Evolutionary conservation across 306 rosid species (phyloP), one percentile per base, ranked within the genome.

Genomic region (Amphicarpaea edgeworthii): DNA sequence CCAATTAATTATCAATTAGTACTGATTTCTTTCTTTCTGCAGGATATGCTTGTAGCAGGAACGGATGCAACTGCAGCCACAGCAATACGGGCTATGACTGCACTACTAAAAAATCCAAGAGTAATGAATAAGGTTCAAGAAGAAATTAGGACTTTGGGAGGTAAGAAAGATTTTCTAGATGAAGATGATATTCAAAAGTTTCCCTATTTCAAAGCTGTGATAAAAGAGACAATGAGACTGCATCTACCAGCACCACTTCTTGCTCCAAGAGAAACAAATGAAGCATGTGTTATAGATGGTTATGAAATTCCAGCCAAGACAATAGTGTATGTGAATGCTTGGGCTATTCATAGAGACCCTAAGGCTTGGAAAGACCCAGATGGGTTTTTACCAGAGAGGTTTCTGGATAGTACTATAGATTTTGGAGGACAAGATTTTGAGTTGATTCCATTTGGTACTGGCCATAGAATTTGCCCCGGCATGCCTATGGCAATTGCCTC

Each of bases 171-270:
- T 5, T 70, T 61, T 3, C 0, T 70, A 32, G 55, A 73, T 8
- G 86, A 78, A 73, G 16, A 68, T 17, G 78, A 83, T 6, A 12
- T 79, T 8, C 42, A 51, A 34, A 67, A 83, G 4, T 60, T 61
- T n/a, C n/a, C 50, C 0, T 83, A 83, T 60, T 50, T 83, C 0
- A 78, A 79, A n/a, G 78, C 70, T 1, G 15, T 77, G 15, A 43
- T 68, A 15, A 77, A 77, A 54, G 79, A 73, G 45, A 34, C 54
- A 28, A 3, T 78, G 5, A 78, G 82, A 70, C 23, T 78, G 15
- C 8, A 70, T 5, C 46, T 10, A 9, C 45, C 72, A 32, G 64
- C 3, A 0, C 50, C 70, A 19, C 20, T 69, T 3, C 69, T 77
- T 11, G 19, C 58, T 3, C 64, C 4, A 11, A 69, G 54, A 45